Evolutionary conservation across 805 yeast genomes (phyloP).

Genomic region (Kluyveromyces dobzhanskii): DNA sequence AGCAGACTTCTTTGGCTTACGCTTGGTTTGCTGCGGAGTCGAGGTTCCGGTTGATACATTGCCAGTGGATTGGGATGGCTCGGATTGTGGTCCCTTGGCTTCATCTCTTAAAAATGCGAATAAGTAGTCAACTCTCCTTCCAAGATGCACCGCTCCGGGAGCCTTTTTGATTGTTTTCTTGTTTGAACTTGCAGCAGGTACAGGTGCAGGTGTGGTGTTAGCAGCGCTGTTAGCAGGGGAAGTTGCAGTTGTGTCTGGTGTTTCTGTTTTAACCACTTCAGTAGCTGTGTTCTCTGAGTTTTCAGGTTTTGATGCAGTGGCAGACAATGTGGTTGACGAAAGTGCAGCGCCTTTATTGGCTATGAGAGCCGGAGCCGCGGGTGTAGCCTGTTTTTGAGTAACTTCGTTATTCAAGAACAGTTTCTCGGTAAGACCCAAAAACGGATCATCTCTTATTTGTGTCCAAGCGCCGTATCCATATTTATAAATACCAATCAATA

Average conservation of each 20-base stretch:
- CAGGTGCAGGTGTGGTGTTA: neutral
- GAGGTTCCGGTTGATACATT: constrained; percentile 9
- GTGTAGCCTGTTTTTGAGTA: constrained; percentile 10
- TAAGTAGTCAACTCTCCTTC: constrained; percentile 85
- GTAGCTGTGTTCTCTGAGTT: too few relatives aligned
- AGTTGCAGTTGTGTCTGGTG: constrained; percentile 4
- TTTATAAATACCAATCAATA: constrained; percentile 78
- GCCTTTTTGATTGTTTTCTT: constrained; percentile 45
- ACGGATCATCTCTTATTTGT: constrained; percentile 92
- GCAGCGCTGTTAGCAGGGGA: constrained; percentile 1
- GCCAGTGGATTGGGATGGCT: constrained; percentile 13
- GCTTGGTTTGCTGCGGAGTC: constrained; percentile 23
- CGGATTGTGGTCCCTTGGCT: constrained; percentile 26
- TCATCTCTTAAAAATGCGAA: constrained; percentile 61
- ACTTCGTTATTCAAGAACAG: constrained; percentile 51
- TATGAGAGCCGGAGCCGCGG: neutral
- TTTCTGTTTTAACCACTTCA: constrained; percentile 5
- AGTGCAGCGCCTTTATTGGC: too few relatives aligned
- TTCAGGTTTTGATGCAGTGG: too few relatives aligned
- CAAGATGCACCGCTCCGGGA: constrained; percentile 88
- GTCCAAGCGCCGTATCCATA: constrained; percentile 96
- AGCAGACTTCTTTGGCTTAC: constrained; percentile 23
- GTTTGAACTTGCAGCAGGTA: constrained; percentile 19
- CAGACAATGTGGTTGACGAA: too few relatives aligned
- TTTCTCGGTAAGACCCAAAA: constrained; percentile 77